Evolutionary conservation across 805 yeast species (phyloP), one percentile per base, ranked within the genome.

Genomic region (Myxozyma neotropica): DNA sequence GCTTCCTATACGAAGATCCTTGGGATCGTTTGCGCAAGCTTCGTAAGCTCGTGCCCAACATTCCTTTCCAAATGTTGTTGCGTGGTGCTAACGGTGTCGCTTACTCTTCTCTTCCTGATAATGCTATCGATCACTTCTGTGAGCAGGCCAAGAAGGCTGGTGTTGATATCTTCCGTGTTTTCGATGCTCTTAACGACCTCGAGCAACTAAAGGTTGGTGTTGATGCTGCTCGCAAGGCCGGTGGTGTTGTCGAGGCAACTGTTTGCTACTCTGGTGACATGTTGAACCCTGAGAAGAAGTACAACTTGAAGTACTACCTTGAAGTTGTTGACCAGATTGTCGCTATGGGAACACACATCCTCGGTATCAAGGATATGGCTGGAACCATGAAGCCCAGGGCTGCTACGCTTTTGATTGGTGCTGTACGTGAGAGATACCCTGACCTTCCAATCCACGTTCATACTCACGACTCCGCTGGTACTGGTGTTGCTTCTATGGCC

Each of bases 31-130:
- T 94, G 75, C 84, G 96, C 75, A 82, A 84, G 75, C 80, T 94
- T 76, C 85, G 99, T 77, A 82, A 82, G 71, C 81, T 87, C 59
- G 98, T 95, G 64, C 99, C 99, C 72, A 94, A 94, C 79, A 91
- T 94, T 73, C 99, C 99, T 56, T 94, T 94, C 88, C 99, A 94
- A 80, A 94, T 94, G 99, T 82, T 94, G 73, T 83, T 94, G 75
- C 86, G 99, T 80, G 99, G 99, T 75, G 99, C 99, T 60, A 94
- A 94, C 74, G 99, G 99, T 78, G 96, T 94, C 59, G 99, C 98
- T 26, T 94, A 94, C 80, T 88, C 97, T 53, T 92, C 98, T 5
- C 80, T 94, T 72, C 99, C 99, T 47, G 99, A 94, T 76, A 94
- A 94, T 71, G 99, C 98, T 54, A 94, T 94, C 76, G 97, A 94